Evolutionary conservation across 2,329 filamentous ascomycete species (phyloP).

Genomic region (Colletotrichum sp.): DNA sequence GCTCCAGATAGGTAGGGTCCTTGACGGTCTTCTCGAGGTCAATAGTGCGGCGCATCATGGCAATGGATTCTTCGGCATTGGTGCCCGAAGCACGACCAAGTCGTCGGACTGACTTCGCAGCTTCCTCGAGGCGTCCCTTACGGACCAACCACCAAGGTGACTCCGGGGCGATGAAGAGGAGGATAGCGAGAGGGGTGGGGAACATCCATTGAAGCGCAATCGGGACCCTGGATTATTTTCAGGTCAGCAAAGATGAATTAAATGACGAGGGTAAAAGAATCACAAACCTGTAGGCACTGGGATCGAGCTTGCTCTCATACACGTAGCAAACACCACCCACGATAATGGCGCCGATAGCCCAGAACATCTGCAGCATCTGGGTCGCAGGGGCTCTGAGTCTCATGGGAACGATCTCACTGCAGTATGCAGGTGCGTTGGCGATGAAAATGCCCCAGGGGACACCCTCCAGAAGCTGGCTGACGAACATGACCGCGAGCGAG

Average conservation of each 20-base stretch:
- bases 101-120: slow-evolving; percentile 49
- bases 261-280: slow-evolving; percentile 7
- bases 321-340: slow-evolving; percentile 61
- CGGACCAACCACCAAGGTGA: slow-evolving; percentile 63
- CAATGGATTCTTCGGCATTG: slow-evolving; percentile 26
- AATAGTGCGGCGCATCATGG: slow-evolving; percentile 49
- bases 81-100: slow-evolving; percentile 40
- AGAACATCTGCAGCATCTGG: slow-evolving; percentile 71
- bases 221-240: slow-evolving; percentile 47
- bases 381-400: slow-evolving; percentile 62
- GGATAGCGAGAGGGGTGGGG: slow-evolving; percentile 57
- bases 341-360: slow-evolving; percentile 67
- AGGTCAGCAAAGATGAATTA: slow-evolving; percentile 31
- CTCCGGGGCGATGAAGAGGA: slow-evolving; percentile 56
- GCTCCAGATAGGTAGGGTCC: slow-evolving; percentile 53
- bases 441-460: slow-evolving; percentile 72
- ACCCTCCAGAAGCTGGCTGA: slow-evolving; percentile 63
- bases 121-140: slow-evolving; percentile 49
- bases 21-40: slow-evolving; percentile 56
- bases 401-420: slow-evolving; percentile 65
- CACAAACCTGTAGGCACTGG: slow-evolving; percentile 25
- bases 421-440: slow-evolving; percentile 69
- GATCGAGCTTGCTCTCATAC: slow-evolving; percentile 44
- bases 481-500: slow-evolving; percentile 49
- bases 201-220: slow-evolving; percentile 65